phyloP scores from a whole-genome alignment of 2,329 filamentous ascomycete species.

The Cucurbitaria berberidis region DNA sequence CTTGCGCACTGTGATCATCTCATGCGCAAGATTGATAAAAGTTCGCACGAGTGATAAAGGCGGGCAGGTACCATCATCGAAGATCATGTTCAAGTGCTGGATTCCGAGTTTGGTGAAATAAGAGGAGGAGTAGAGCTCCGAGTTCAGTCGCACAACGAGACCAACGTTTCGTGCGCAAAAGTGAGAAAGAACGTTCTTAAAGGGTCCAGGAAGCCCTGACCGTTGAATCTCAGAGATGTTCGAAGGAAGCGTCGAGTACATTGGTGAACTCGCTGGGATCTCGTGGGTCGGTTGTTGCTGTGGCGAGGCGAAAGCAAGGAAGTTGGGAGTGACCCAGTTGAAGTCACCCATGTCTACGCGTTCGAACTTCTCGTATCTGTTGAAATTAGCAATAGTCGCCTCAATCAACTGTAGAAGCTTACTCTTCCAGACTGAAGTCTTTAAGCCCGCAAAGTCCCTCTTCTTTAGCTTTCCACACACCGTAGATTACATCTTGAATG shows the following conservation, averaged over 20 bases:
- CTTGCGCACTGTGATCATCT: slow-evolving; percentile 89
- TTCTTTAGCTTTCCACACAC: slow-evolving; percentile 98
- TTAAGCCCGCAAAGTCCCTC: slow-evolving; percentile 89
- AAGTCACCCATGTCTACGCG: slow-evolving; percentile 98
- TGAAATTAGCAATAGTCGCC: slow-evolving; percentile 21
- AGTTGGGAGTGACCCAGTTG: slow-evolving; percentile 97
- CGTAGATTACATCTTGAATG: slow-evolving; percentile 97
- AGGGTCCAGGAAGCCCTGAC: slow-evolving; percentile 77
- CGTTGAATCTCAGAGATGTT: slow-evolving; percentile 74
- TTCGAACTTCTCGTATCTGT: slow-evolving; percentile 87
- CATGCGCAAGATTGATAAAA: slow-evolving; percentile 93
- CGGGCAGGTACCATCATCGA: slow-evolving; percentile 96
- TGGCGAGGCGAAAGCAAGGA: slow-evolving; percentile 95
- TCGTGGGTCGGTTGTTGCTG: slow-evolving; percentile 79
- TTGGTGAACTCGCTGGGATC: slow-evolving; percentile 73
- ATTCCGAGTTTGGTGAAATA: slow-evolving; percentile 97
- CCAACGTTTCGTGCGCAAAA: slow-evolving; percentile 89
- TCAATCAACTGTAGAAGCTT: slow-evolving; percentile 35
- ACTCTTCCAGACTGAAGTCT: slow-evolving; percentile 93
- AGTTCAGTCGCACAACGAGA: slow-evolving; percentile 93
- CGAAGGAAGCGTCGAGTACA: slow-evolving; percentile 76
- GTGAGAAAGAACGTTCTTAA: slow-evolving; percentile 94
- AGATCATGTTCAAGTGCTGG: slow-evolving; percentile 98
- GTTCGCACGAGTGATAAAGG: slow-evolving; percentile 86
- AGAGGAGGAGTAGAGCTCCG: slow-evolving; percentile 92